phyloP scores from a whole-genome alignment of 768 basidiomycete genomes.

The Clitopilus hobsonii region DNA sequence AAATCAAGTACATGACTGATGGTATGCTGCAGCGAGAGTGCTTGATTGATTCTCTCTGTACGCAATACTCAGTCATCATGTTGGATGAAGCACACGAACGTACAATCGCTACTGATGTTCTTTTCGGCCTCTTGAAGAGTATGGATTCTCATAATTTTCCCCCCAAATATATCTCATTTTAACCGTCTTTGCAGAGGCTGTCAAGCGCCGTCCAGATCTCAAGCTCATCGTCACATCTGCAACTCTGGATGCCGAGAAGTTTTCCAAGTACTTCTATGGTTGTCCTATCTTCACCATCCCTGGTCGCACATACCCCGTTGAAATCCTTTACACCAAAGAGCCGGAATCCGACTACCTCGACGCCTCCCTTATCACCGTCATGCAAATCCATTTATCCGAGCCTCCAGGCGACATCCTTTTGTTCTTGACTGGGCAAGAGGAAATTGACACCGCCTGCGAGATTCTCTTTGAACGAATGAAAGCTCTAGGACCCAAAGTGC shows the following conservation, averaged over 20 bases:
- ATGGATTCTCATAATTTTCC: conserved; percentile 17
- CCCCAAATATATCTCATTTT: conserved; percentile 4
- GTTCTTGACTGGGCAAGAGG: conserved; percentile 98
- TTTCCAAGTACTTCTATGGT: conserved; percentile 98
- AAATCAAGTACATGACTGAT: conserved; percentile 99
- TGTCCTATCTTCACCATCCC: conserved; percentile 99
- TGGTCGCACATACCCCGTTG: conserved; percentile 98
- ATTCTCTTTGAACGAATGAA: conserved; percentile 99
- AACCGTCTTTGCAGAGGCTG: conserved; percentile 62
- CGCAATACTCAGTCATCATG: conserved; percentile 93
- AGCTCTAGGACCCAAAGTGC: conserved; percentile 96
- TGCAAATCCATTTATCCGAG: conserved; percentile 99
- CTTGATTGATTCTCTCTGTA: conserved; percentile 91
- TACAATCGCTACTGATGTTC: conserved; percentile 96
- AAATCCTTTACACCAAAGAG: conserved; percentile 97
- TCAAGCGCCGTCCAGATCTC: conserved; percentile 91
- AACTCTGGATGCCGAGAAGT: conserved; percentile 98
- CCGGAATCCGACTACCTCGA: conserved; percentile 97
- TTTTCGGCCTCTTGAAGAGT: conserved; percentile 96
- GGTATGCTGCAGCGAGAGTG: conserved; percentile 99
- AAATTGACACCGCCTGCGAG: conserved; percentile 97
- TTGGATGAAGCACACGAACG: conserved; percentile 99
- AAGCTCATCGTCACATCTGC: conserved; percentile 99
- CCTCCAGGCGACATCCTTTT: conserved; percentile 95
- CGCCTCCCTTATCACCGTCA: conserved; percentile 96